Conservation (phyloP, 78 protist genomes). For the Chrysochromulina parva region DNA sequence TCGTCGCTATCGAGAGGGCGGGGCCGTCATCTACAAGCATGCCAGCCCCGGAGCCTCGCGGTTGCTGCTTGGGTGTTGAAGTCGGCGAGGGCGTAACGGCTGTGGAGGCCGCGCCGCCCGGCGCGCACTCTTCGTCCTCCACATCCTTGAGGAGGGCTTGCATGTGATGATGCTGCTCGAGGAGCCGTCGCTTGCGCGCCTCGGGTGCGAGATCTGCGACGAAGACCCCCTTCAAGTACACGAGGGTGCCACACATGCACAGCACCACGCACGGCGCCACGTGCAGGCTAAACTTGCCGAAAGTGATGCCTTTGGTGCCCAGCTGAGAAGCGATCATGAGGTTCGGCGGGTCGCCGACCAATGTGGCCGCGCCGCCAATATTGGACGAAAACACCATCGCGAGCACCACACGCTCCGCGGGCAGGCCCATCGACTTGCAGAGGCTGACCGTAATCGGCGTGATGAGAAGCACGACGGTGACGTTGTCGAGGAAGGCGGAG, state of each 20-base stretch:
- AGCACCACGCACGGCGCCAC: neutral
- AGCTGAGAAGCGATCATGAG: conserved; percentile 55
- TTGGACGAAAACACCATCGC: conserved; percentile 54
- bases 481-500: conserved; percentile 77
- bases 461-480: conserved; percentile 68
- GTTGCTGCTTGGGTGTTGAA: too few species aligned
- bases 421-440: conserved; percentile 25
- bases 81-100: too few species aligned
- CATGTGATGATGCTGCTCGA: too few species aligned
- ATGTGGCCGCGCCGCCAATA: conserved; percentile 79
- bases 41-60: too few species aligned
- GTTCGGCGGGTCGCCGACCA: conserved; percentile 83
- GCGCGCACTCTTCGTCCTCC: too few species aligned
- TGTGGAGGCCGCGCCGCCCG: too few species aligned
- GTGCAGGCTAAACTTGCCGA: neutral
- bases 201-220: too few species aligned
- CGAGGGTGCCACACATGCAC: neutral
- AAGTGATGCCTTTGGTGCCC: neutral
- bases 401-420: conserved; percentile 59
- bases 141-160: too few species aligned
- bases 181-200: too few species aligned
- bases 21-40: too few species aligned
- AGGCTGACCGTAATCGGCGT: conserved; percentile 58
- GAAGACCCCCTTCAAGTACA: neutral
- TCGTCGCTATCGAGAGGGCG: too few species aligned